Conservation (phyloP, 2,329 filamentous ascomycete species). For the Rutstroemia sp. region DNA sequence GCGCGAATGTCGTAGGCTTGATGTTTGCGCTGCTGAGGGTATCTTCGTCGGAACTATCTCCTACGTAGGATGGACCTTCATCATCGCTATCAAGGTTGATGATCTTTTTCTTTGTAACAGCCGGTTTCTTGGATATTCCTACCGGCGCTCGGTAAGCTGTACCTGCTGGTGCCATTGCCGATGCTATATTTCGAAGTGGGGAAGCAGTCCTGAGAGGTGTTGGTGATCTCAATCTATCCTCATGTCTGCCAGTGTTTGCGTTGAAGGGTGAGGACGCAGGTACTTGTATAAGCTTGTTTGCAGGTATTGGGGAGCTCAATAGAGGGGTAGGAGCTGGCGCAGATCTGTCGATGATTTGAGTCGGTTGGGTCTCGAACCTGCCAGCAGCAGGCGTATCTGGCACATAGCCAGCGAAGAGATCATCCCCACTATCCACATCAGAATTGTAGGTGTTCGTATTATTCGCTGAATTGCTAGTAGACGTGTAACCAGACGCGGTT, state of each 20-base stretch:
- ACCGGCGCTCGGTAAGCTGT: slow-evolving; percentile 56
- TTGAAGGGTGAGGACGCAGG: slow-evolving; percentile 71
- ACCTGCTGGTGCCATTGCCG: slow-evolving; percentile 66
- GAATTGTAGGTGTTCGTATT: slow-evolving; percentile 29
- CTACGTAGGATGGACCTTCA: slow-evolving; percentile 49
- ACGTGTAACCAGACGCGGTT: slow-evolving; percentile 26
- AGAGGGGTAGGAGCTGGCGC: slow-evolving; percentile 19
- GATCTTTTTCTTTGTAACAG: slow-evolving; percentile 32
- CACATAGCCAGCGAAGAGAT: slow-evolving; percentile 38
- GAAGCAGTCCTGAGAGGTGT: slow-evolving; percentile 19
- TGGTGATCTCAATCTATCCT: slow-evolving; percentile 15
- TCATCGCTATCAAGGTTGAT: slow-evolving; percentile 47
- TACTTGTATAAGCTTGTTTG: slow-evolving; percentile 58
- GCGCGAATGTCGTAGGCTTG: slow-evolving; percentile 48
- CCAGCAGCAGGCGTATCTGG: slow-evolving; percentile 25
- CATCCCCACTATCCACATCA: slow-evolving; percentile 39
- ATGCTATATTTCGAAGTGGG: slow-evolving; percentile 37
- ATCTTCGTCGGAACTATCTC: slow-evolving; percentile 58
- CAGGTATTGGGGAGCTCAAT: slow-evolving; percentile 24
- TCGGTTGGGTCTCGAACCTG: slow-evolving; percentile 33
- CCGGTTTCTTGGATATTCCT: slow-evolving; percentile 32
- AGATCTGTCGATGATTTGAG: slow-evolving; percentile 26
- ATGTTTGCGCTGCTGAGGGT: slow-evolving; percentile 48
- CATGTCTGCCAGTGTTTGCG: slow-evolving; percentile 3
- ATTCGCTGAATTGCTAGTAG: slow-evolving; percentile 19